phyloP scores from a whole-genome alignment of 2,329 filamentous ascomycete genomes.

The Aspergillus aculeatinus region DNA sequence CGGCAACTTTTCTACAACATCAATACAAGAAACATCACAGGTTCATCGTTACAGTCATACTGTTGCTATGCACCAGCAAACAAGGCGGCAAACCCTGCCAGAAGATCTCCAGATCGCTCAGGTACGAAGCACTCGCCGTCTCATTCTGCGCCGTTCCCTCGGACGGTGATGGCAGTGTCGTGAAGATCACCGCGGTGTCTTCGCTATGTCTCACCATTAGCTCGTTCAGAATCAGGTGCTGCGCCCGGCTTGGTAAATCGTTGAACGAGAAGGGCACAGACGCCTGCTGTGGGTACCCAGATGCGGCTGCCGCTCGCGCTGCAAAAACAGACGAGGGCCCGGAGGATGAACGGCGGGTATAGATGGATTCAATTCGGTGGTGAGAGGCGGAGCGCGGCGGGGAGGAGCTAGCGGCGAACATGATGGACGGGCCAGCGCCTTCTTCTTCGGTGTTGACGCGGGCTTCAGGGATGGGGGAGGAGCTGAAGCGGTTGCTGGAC shows the following conservation, averaged over 20 bases:
- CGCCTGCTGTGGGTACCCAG: constrained; percentile 58
- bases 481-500: constrained; percentile 59
- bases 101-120: constrained; percentile 75
- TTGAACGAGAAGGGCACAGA: constrained; percentile 77
- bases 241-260: constrained; percentile 77
- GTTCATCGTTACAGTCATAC: constrained; percentile 73
- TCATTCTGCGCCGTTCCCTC: constrained; percentile 74
- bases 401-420: constrained; percentile 61
- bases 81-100: constrained; percentile 74
- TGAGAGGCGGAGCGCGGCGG: constrained; percentile 28
- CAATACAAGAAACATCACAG: constrained; percentile 25
- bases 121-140: constrained; percentile 68
- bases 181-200: constrained; percentile 76
- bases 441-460: constrained; percentile 62
- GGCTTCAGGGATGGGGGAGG: constrained; percentile 69
- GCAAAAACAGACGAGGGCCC: constrained; percentile 11
- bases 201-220: constrained; percentile 68
- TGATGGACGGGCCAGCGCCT: constrained; percentile 67
- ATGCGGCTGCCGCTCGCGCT: constrained; percentile 29
- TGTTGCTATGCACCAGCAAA: constrained; percentile 80
- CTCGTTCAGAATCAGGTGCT: constrained; percentile 85
- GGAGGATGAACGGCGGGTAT: constrained; percentile 32
- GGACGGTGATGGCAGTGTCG: constrained; percentile 76
- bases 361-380: constrained; percentile 38
- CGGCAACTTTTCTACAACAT: neutral